phyloP scores from a whole-genome alignment of 768 basidiomycete genomes.

The Mycena chlorophos region DNA sequence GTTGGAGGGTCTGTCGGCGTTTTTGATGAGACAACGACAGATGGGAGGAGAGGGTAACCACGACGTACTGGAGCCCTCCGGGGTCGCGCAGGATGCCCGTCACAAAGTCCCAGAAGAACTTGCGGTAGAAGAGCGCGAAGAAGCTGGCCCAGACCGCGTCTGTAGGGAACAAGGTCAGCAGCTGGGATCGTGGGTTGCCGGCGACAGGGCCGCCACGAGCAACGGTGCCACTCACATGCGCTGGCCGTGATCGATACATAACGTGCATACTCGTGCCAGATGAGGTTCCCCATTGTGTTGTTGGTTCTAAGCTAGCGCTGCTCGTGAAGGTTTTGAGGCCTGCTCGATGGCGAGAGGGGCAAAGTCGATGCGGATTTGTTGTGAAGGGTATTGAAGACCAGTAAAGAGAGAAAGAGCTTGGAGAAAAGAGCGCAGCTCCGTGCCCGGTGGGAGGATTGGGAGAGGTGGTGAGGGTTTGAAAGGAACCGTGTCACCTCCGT shows the following conservation, averaged over 20 bases:
- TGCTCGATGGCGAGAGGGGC: constrained; percentile 18
- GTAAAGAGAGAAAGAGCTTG: constrained; percentile 29
- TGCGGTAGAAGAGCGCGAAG: constrained; percentile 82
- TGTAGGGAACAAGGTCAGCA: constrained; percentile 33
- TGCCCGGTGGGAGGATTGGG: constrained; percentile 31
- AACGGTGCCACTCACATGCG: constrained; percentile 56
- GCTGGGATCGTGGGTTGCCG: neutral
- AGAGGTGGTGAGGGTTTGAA: constrained; percentile 32
- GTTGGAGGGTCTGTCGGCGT: constrained; percentile 54
- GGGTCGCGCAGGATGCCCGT: constrained; percentile 76
- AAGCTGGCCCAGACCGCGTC: constrained; percentile 81
- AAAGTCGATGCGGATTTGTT: constrained; percentile 22
- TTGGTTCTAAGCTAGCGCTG: constrained; percentile 26
- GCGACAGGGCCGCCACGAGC: neutral
- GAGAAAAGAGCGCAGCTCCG: constrained; percentile 40
- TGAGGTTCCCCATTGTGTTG: constrained; percentile 69
- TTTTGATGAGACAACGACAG: neutral
- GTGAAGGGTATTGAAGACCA: constrained; percentile 29
- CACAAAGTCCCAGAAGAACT: constrained; percentile 97
- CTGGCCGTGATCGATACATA: constrained; percentile 67
- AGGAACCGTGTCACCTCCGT: constrained; percentile 10
- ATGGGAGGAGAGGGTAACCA: neutral
- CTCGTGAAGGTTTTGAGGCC: constrained; percentile 21
- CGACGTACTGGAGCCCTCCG: constrained; percentile 69
- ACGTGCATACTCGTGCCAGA: constrained; percentile 81